Evolutionary conservation across 257 asterid genomes (phyloP).

Genomic region (Linderniella brevidens): DNA sequence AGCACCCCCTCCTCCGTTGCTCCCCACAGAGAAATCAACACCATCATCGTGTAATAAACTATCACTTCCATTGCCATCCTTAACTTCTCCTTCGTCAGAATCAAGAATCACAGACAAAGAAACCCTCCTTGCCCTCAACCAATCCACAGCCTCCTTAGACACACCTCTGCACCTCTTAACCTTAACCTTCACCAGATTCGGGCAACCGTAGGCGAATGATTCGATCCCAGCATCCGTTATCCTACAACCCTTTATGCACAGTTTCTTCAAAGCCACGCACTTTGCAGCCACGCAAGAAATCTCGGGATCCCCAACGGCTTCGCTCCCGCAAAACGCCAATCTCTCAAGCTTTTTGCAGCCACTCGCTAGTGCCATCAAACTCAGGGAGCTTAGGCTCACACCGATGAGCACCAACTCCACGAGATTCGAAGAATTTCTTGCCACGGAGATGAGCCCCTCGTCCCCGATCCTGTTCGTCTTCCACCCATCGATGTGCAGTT

Average conservation of each 20-base stretch:
- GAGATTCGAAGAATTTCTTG: conserved; percentile 31
- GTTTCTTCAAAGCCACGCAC: conserved; percentile 39
- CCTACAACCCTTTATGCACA: conserved; percentile 50
- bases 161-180: conserved; percentile 52
- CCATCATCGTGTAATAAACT: conserved; percentile 1
- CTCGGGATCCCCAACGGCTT: conserved; percentile 47
- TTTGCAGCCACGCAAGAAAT: conserved; percentile 36
- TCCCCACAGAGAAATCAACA: conserved; percentile 20
- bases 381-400: conserved; percentile 30
- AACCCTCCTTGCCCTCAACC: conserved; percentile 33
- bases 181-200: conserved; percentile 56
- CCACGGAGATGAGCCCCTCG: conserved; percentile 34
- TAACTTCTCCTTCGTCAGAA: conserved; percentile 31
- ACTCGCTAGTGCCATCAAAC: conserved; percentile 33
- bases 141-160: conserved; percentile 32
- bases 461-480: conserved; percentile 52
- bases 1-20: conserved; percentile 8
- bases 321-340: conserved; percentile 62
- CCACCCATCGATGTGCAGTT: conserved; percentile 63
- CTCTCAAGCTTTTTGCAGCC: conserved; percentile 46
- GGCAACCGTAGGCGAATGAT: conserved; percentile 46
- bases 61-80: conserved; percentile 35
- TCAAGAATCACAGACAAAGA: conserved; percentile 35
- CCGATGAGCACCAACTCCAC: conserved; percentile 57
- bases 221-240: conserved; percentile 45